Base-by-base conservation (phyloP, 768 basidiomycete genomes). In the Fomitopsis pulvina region DNA sequence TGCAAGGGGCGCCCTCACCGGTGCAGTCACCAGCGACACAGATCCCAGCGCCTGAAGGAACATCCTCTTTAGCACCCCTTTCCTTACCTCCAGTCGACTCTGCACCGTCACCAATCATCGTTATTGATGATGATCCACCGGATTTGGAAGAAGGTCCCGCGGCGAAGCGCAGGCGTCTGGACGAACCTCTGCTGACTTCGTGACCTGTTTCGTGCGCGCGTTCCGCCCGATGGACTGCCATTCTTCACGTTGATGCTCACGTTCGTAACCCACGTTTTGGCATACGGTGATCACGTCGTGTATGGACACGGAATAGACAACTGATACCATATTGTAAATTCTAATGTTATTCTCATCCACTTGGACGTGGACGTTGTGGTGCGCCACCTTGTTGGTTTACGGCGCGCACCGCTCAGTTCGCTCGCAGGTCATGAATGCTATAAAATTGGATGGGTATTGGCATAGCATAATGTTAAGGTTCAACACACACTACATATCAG, bases 71-170 rank as follows among this genome's bases (percentile, higher is more conserved):
- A n/a, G 39, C 54, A 47, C 46, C 49, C 10, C 45, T 28, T 29
- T 52, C 30, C 21, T 45, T 46, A 39, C 61, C 41, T 54, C 58
- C 52, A 20, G 59, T 57, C 43, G 63, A 60, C 32, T 69, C 55
- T 51, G 58, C 72, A 16, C 71, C 72, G 16, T 74, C 80, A 9
- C 78, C 82, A n/a, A 76, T 81, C 28, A 69, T 85, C 37, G 67
- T 81, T 40, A 70, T 82, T 27, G 70, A 85, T 52, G 83, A 84
- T 47, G 78, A 56, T 53, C 30, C 45, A 14, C 44, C 56, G 20
- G 57, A 57, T 57, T 28, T 74, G 20, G 34, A 77, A 32, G 73
- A 79, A 40, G 74, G 71, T 29, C 80, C 82, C 39, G 73, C 67
- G 25, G 61, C 68, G 46, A 87, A 85, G 67, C 77, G 76, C 55